These are phyloP conservation scores for Cephaloascus fragrans DNA, from an alignment of 805 yeast genomes.

Conservation along the genomic window DNA sequence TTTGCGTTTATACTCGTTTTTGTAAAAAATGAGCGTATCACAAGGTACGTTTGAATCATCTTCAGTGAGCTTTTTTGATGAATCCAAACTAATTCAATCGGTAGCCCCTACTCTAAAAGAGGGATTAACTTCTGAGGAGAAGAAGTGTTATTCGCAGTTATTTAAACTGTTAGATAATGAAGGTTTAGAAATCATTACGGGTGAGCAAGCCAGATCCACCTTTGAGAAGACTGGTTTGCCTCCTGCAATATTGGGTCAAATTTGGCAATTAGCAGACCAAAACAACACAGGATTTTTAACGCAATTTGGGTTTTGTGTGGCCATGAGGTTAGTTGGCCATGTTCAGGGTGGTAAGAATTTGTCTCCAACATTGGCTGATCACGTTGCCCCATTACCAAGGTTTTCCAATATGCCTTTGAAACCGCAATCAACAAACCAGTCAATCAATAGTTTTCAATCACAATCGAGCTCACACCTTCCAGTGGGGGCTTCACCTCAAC, in stretches of 20 bases:
- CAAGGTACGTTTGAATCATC: background rate
- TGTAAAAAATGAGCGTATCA: background rate
- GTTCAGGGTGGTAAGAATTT: constrained; percentile 62
- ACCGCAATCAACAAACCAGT: constrained; percentile 25
- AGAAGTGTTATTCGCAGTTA: constrained; percentile 58
- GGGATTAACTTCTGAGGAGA: constrained; percentile 66
- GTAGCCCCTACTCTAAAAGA: constrained; percentile 27
- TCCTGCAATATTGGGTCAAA: constrained; percentile 70
- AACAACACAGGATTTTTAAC: constrained; percentile 78
- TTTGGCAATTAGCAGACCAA: constrained; percentile 94
- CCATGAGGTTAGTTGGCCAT: constrained; percentile 84
- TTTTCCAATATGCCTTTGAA: constrained; percentile 30
- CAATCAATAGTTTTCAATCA: constrained; percentile 17
- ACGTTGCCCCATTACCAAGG: constrained; percentile 56
- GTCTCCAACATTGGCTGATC: constrained; percentile 39
- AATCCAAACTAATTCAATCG: constrained; percentile 2
- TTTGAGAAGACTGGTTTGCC: constrained; percentile 82
- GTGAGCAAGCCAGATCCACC: constrained; percentile 73
- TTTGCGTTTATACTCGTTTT: too few species aligned
- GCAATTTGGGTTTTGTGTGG: constrained; percentile 71
- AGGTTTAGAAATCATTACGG: constrained; percentile 73
- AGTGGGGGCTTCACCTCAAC: constrained; percentile 16
- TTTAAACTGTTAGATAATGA: constrained; percentile 77
- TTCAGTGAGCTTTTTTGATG: background rate
- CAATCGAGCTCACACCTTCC: constrained; percentile 29